phyloP scores from a whole-genome alignment of 1,284 basidiomycete genomes.

The Trichosporon ovoides region DNA sequence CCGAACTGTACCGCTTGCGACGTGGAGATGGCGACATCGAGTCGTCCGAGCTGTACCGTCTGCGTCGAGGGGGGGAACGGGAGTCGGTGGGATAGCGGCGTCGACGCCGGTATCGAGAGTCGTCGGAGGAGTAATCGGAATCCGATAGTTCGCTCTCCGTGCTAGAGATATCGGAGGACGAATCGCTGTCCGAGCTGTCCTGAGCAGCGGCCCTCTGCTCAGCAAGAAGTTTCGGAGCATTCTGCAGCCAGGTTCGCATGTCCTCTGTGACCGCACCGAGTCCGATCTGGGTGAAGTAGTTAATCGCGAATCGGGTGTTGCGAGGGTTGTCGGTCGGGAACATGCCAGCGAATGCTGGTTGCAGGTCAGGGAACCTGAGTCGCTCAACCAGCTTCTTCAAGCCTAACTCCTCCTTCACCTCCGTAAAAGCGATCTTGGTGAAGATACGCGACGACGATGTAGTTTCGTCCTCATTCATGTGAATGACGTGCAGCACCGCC shows the following conservation, averaged over 20 bases:
- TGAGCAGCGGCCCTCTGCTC: conserved; percentile 82
- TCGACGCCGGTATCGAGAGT: conserved; percentile 18
- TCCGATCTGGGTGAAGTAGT: conserved; percentile 93
- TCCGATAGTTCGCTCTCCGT: conserved; percentile 38
- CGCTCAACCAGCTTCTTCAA: conserved; percentile 73
- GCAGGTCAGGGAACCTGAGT: conserved; percentile 80
- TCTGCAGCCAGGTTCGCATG: conserved; percentile 94
- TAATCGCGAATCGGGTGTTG: conserved; percentile 95
- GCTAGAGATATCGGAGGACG: conserved; percentile 52
- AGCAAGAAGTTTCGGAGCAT: conserved; percentile 83
- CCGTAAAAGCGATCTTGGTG: conserved; percentile 90
- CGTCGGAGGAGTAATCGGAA: conserved; percentile 50
- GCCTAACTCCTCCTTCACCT: conserved; percentile 91
- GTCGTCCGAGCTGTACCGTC: conserved; percentile 18
- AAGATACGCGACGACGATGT: conserved; percentile 96
- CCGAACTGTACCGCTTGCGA: conserved; percentile 20
- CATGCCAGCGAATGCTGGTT: conserved; percentile 69
- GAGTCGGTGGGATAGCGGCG: conserved; percentile 1
- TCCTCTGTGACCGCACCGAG: conserved; percentile 86
- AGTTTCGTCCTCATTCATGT: conserved; percentile 96
- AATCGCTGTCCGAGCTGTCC: conserved; percentile 49
- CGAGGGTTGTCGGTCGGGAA: conserved; percentile 96
- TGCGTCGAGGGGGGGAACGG: conserved; percentile 13
- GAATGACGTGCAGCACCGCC: conserved; percentile 75
- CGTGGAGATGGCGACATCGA: conserved; percentile 17